Percentiles rank a stretch among this genome's conserved stretches.
Evolutionary conservation across 139 green algal species (phyloP).

Genomic region (Chlamydomonas asymmetrica): DNA sequence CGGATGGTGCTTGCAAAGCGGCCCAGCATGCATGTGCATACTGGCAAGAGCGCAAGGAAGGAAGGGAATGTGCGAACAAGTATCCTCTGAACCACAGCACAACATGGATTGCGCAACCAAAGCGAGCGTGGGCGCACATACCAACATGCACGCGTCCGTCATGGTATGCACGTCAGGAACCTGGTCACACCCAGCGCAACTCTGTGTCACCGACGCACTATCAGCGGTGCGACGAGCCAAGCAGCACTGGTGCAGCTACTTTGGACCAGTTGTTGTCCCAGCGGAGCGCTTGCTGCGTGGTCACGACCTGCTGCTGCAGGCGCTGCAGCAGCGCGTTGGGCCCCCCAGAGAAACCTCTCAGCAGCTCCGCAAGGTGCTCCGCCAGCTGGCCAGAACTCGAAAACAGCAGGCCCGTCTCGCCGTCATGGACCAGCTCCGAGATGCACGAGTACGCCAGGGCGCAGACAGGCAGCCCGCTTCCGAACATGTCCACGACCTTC

Average conservation of each 20-base stretch:
- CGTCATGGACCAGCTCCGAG: slow-evolving; percentile 75
- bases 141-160: no score
- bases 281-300: slow-evolving; percentile 33
- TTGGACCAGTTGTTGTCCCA: slow-evolving; percentile 45
- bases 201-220: no score
- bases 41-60: no score
- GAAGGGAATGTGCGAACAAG: no score
- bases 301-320: slow-evolving; percentile 33
- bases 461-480: slow-evolving; percentile 87
- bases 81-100: no score
- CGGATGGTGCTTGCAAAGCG: no score
- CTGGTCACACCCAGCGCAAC: background rate
- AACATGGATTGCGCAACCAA: no score
- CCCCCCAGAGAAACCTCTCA: slow-evolving; percentile 46
- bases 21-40: no score
- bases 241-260: slow-evolving; percentile 35
- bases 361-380: slow-evolving; percentile 54
- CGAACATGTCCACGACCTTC: slow-evolving; percentile 99
- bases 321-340: slow-evolving; percentile 16
- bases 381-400: slow-evolving; percentile 57
- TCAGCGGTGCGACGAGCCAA: no score
- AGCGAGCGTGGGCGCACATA: no score
- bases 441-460: slow-evolving; percentile 84
- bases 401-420: slow-evolving; percentile 86
- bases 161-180: no score